Evolutionary conservation across 78 protist genomes (phyloP).

Genomic region (Dictyostelium discoideum): DNA sequence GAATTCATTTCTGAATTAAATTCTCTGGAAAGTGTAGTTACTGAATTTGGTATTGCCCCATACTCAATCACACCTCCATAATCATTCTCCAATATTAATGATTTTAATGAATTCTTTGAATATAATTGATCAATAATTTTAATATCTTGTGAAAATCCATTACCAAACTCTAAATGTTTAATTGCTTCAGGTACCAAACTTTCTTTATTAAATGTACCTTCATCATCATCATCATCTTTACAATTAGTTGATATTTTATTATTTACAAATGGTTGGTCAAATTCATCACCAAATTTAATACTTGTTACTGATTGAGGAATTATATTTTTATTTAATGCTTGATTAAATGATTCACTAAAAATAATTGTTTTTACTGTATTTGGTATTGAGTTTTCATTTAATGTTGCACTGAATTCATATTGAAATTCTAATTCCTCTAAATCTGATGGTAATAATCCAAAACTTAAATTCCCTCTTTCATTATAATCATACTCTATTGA

Average conservation of each 20-base stretch:
- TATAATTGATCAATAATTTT: neutral
- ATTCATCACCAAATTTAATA: neutral
- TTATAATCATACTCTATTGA: neutral
- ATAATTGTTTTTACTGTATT: neutral
- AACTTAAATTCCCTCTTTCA: neutral
- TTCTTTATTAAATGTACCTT: neutral
- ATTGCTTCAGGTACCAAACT: neutral
- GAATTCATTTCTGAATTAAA: neutral
- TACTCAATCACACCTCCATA: neutral
- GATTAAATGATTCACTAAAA: neutral
- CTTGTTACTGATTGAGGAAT: neutral
- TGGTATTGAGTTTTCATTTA: neutral
- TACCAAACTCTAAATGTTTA: neutral
- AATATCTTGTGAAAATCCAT: neutral
- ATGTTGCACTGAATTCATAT: neutral
- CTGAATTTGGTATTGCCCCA: neutral
- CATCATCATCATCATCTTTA: neutral
- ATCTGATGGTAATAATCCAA: neutral
- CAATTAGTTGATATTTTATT: no score
- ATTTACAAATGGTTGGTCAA: neutral
- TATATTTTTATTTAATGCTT: no score
- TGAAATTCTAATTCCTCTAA: neutral
- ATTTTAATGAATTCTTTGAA: neutral
- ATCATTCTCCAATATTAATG: neutral
- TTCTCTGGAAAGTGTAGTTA: neutral